Percentiles rank a stretch among this genome's conserved stretches.
phyloP scores from a whole-genome alignment of 148 eudicot species.

The Diospyros lotus region DNA sequence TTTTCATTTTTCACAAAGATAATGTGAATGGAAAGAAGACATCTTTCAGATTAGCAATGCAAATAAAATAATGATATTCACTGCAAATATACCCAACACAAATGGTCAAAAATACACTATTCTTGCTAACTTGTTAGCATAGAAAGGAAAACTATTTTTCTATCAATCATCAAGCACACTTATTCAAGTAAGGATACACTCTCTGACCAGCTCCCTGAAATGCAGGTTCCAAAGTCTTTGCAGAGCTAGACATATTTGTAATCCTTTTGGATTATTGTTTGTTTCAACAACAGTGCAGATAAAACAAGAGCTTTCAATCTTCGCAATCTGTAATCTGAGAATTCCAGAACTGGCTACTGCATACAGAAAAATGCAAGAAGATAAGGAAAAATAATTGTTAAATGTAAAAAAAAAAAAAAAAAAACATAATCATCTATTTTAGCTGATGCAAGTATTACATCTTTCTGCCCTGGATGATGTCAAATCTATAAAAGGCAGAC shows the following conservation, averaged over 20 bases:
- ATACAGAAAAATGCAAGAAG: neutral
- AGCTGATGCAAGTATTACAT: neutral
- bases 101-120: neutral
- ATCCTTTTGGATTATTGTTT: slow-evolving; percentile 10
- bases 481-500: neutral
- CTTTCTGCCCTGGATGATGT: neutral
- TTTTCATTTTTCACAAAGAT: too few species aligned
- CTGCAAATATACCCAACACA: neutral
- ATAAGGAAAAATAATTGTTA: neutral
- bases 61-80: neutral
- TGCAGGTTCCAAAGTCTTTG: slow-evolving; percentile 89
- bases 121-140: neutral
- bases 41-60: neutral
- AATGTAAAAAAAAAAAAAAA: neutral
- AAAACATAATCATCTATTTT: neutral
- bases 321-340: slow-evolving; percentile 9
- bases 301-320: slow-evolving; percentile 6
- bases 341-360: slow-evolving; percentile 4
- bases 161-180: slow-evolving; percentile 2
- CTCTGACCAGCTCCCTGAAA: slow-evolving; percentile 89
- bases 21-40: too few species aligned
- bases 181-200: slow-evolving; percentile 65
- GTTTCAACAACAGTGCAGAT: neutral
- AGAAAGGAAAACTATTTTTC: neutral
- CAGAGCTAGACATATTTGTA: slow-evolving; percentile 56